A percentile compares a stretch with the other conserved stretches of the same genome.
phyloP scores from a whole-genome alignment of 805 yeast species.

The Candida hungchunana region DNA sequence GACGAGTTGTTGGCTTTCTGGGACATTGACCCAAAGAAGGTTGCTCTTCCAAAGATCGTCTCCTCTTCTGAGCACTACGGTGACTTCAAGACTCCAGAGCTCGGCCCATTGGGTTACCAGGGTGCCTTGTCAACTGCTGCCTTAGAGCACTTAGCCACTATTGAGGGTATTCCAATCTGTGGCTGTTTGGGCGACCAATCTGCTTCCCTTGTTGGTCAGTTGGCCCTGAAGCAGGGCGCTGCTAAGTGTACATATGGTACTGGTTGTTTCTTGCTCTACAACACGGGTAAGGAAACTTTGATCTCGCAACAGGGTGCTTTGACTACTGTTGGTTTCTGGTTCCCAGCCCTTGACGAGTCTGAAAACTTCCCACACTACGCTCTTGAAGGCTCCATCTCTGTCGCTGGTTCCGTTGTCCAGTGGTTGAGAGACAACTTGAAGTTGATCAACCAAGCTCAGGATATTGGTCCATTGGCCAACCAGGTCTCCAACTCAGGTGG shows the following conservation, averaged over 20 bases:
- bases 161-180: conserved; percentile 67
- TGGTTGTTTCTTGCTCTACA: conserved; percentile 86
- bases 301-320: conserved; percentile 76
- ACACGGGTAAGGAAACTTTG: conserved; percentile 73
- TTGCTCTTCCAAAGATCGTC: conserved; percentile 70
- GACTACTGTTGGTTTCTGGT: conserved; percentile 89
- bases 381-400: conserved; percentile 93
- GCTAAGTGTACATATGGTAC: conserved; percentile 97
- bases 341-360: conserved; percentile 52
- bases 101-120: conserved; percentile 47
- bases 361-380: conserved; percentile 73
- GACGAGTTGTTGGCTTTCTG: conserved; percentile 70
- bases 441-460: conserved; percentile 74
- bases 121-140: conserved; percentile 49
- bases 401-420: conserved; percentile 90
- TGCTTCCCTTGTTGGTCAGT: conserved; percentile 89
- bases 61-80: conserved; percentile 81
- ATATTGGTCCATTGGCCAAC: conserved; percentile 86
- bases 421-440: conserved; percentile 92
- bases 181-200: conserved; percentile 95
- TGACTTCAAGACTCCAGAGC: conserved; percentile 57
- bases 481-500: conserved; percentile 82
- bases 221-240: conserved; percentile 76
- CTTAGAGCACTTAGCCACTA: conserved; percentile 41
- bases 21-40: conserved; percentile 65